These are phyloP conservation scores for Solanum boliviense DNA, from an alignment of 257 asterid species.

Conservation along the genomic window DNA sequence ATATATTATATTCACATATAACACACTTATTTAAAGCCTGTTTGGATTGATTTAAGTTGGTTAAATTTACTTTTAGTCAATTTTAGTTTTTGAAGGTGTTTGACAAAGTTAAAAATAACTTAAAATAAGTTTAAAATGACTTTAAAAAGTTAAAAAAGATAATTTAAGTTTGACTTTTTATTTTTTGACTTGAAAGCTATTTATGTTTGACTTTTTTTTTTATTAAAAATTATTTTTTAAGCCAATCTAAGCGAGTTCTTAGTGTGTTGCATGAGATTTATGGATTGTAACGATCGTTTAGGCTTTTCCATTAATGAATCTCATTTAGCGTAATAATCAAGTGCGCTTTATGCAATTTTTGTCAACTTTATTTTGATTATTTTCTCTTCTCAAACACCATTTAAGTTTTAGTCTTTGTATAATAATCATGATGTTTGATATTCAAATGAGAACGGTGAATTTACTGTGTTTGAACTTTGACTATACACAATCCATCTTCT, in stretches of 20 bases:
- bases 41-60: too few relatives aligned
- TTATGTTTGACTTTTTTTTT: too few relatives aligned
- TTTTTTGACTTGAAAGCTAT: too few relatives aligned
- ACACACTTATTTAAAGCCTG: background rate
- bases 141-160: too few relatives aligned
- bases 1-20: too few relatives aligned
- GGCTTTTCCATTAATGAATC: background rate
- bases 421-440: background rate
- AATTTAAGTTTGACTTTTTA: too few relatives aligned
- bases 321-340: background rate
- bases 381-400: background rate
- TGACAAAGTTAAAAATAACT: too few relatives aligned
- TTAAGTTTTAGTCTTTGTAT: background rate
- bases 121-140: too few relatives aligned
- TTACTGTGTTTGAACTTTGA: background rate
- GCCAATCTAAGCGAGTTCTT: too few relatives aligned
- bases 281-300: background rate
- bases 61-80: too few relatives aligned
- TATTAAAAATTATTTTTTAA: too few relatives aligned
- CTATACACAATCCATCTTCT: background rate
- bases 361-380: background rate
- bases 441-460: background rate
- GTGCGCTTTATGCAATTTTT: background rate
- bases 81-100: too few relatives aligned
- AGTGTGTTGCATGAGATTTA: background rate